A percentile compares a stretch with the other conserved stretches of the same genome.
These are phyloP conservation scores for Zhuliangozyma parablackwelliae DNA, from an alignment of 1,139 yeast species.

Conservation along the genomic window DNA sequence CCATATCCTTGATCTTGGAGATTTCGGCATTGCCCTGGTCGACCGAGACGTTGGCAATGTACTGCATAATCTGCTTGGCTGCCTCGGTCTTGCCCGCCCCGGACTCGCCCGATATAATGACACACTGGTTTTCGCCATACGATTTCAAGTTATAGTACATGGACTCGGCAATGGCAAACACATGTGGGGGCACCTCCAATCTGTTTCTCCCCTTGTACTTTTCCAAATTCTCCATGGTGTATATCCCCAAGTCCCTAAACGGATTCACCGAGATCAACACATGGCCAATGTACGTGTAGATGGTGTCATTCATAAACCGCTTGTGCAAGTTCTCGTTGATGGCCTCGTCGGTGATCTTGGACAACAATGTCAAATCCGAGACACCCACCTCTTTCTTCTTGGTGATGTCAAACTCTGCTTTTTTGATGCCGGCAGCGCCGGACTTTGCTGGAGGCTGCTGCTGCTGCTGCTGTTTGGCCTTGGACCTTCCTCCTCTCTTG, in stretches of 20 bases:
- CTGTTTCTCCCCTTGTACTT: constrained; percentile 88
- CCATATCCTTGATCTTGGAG: constrained; percentile 92
- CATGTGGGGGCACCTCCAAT: constrained; percentile 98
- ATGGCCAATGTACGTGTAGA: constrained; percentile 85
- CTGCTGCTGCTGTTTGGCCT: constrained; percentile 50
- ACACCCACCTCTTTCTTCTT: constrained; percentile 97
- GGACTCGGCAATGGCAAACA: constrained; percentile 94
- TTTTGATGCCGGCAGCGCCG: constrained; percentile 53
- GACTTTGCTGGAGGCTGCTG: constrained; percentile 48
- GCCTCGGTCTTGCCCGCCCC: constrained; percentile 99
- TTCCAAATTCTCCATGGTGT: constrained; percentile 70
- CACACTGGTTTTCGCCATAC: constrained; percentile 94
- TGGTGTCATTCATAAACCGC: constrained; percentile 83
- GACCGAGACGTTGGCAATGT: constrained; percentile 78
- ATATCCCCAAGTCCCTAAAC: constrained; percentile 91
- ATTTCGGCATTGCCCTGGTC: constrained; percentile 49
- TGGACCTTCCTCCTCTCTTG: constrained; percentile 67
- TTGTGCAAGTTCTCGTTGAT: constrained; percentile 89
- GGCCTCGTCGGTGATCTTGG: constrained; percentile 86
- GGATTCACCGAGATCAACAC: constrained; percentile 95
- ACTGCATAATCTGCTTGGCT: constrained; percentile 97
- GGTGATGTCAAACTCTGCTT: constrained; percentile 85
- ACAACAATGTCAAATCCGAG: constrained; percentile 83
- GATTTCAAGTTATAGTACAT: constrained; percentile 96
- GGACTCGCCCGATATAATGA: constrained; percentile 95